Conservation (phyloP, 202 grass and related monocot species). For the Panicum virgatum region DNA sequence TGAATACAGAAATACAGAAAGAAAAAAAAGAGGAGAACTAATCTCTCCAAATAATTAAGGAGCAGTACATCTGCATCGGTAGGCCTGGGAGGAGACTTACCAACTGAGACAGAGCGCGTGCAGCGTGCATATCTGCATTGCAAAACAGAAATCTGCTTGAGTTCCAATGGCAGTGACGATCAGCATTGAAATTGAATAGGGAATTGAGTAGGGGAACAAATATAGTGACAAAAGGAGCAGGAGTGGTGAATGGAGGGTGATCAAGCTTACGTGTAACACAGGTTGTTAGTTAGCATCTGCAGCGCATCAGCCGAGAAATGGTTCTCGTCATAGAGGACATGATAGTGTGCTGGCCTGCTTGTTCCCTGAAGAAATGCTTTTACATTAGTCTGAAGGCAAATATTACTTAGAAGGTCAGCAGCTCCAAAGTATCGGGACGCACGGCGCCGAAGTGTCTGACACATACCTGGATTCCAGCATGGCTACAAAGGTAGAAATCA, state of each 20-base stretch:
- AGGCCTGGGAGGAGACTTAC: constrained; percentile 30
- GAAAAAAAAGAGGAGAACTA: neutral
- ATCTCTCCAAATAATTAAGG: neutral
- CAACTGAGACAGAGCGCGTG: constrained; percentile 79
- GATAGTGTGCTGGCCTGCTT: constrained; percentile 80
- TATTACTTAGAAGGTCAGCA: neutral
- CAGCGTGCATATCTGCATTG: constrained; percentile 76
- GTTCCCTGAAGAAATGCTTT: constrained; percentile 61
- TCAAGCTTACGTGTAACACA: constrained; percentile 76
- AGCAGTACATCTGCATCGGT: neutral
- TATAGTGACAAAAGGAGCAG: neutral
- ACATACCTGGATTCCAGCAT: constrained; percentile 80
- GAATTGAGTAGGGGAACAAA: neutral
- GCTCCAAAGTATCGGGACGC: neutral
- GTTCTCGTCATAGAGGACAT: constrained; percentile 77
- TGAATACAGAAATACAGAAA: neutral
- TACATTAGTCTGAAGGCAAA: neutral
- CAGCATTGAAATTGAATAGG: neutral
- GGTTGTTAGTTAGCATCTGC: constrained; percentile 70
- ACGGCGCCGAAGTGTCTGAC: neutral
- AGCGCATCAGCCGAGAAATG: constrained; percentile 59
- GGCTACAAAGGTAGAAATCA: constrained; percentile 94
- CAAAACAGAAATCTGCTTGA: constrained; percentile 22
- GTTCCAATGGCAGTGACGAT: neutral
- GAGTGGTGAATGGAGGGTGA: neutral